These are phyloP conservation scores for Arachis stenosperma DNA, from an alignment of 306 rosid genomes.

Conservation along the genomic window DNA sequence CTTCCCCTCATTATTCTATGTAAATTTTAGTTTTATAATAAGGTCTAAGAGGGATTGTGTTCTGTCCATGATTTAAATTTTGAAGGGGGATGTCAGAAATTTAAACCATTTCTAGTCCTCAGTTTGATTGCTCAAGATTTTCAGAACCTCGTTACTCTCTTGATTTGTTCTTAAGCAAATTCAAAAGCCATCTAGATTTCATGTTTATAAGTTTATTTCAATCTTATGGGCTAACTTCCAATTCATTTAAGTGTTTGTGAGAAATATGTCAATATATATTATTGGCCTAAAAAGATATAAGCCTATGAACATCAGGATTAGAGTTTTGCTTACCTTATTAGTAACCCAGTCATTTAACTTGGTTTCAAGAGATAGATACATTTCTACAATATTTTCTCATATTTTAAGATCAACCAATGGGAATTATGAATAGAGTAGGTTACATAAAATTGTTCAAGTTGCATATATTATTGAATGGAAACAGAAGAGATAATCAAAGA, in stretches of 20 bases:
- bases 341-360: slow-evolving; percentile 5
- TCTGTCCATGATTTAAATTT: slow-evolving; percentile 3
- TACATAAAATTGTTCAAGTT: background rate
- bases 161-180: slow-evolving; percentile 22
- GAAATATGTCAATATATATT: slow-evolving; percentile 4
- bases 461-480: slow-evolving; percentile 21
- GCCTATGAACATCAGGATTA: slow-evolving; percentile 29
- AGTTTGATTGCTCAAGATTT: slow-evolving; percentile 6
- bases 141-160: slow-evolving; percentile 24
- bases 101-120: slow-evolving; percentile 11
- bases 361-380: slow-evolving; percentile 15
- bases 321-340: slow-evolving; percentile 16
- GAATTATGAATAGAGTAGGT: slow-evolving; percentile 11
- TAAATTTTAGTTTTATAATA: slow-evolving; percentile 29
- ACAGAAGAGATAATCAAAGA: background rate
- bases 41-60: background rate
- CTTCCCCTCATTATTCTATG: slow-evolving; percentile 8
- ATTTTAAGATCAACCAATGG: slow-evolving; percentile 1
- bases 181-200: background rate
- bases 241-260: background rate
- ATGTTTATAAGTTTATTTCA: slow-evolving; percentile 12
- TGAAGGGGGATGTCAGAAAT: background rate
- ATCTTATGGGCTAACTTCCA: background rate
- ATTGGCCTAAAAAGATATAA: slow-evolving; percentile 12
- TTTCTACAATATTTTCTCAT: slow-evolving; percentile 10